Conservation (phyloP, 1,284 basidiomycete species). For the Pulchroboletus neoregius region DNA sequence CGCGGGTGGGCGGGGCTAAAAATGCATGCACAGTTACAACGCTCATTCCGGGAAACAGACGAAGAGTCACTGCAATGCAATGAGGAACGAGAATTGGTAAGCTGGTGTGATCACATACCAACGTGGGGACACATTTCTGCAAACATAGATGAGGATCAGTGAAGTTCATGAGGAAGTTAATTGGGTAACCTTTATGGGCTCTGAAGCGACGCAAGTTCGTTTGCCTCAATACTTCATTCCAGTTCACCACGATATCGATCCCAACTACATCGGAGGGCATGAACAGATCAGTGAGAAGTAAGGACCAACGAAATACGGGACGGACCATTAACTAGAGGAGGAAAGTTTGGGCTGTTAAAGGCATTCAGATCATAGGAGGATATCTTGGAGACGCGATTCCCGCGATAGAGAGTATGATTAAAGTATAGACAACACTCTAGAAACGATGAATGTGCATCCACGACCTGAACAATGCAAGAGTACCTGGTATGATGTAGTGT, state of each 20-base stretch:
- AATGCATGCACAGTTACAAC: conserved; percentile 69
- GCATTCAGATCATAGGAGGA: conserved; percentile 86
- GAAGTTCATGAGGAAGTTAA: conserved; percentile 1
- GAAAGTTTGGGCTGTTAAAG: conserved; percentile 83
- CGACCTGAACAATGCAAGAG: conserved; percentile 1
- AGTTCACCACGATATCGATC: conserved; percentile 84
- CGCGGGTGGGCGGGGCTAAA: conserved; percentile 64
- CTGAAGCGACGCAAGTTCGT: conserved; percentile 72
- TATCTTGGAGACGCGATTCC: conserved; percentile 82
- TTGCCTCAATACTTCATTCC: conserved; percentile 80
- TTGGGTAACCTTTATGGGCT: conserved; percentile 65
- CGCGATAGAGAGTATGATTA: conserved; percentile 82
- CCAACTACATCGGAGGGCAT: conserved; percentile 52
- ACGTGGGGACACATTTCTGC: conserved; percentile 76
- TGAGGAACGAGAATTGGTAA: conserved; percentile 3
- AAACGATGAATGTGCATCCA: conserved; percentile 6
- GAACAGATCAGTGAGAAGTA: background rate
- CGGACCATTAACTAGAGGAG: conserved; percentile 76
- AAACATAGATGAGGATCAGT: conserved; percentile 9
- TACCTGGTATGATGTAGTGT: conserved; percentile 86
- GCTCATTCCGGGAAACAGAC: conserved; percentile 86
- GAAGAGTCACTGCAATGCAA: conserved; percentile 55
- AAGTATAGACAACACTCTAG: conserved; percentile 84
- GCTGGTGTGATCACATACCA: conserved; percentile 41
- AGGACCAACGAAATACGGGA: background rate